Evolutionary conservation across 1,139 yeast genomes (phyloP).

Genomic region (Yamadazyma blattariae): DNA sequence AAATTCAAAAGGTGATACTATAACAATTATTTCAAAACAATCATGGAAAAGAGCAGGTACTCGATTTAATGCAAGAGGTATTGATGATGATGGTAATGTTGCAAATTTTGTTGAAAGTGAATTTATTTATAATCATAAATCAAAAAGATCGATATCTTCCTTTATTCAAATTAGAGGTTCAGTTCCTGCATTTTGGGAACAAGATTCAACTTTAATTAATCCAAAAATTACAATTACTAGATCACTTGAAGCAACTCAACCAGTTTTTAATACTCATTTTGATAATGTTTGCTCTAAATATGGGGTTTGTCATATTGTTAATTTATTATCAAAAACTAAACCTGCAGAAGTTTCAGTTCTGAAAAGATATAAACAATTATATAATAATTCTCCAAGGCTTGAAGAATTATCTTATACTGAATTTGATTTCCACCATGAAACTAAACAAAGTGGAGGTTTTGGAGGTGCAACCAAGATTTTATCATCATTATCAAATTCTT

Average conservation of each 20-base stretch:
- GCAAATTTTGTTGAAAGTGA: conserved; percentile 98
- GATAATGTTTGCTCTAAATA: conserved; percentile 65
- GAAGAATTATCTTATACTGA: conserved; percentile 65
- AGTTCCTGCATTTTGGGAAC: conserved; percentile 98
- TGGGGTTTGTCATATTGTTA: conserved; percentile 84
- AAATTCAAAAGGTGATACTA: conserved; percentile 49
- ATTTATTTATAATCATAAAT: conserved; percentile 56
- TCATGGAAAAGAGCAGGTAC: conserved; percentile 98
- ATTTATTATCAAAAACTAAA: conserved; percentile 71
- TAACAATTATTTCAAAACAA: conserved; percentile 87
- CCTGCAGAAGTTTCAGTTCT: conserved; percentile 75
- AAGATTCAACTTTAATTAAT: conserved; percentile 78
- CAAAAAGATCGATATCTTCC: conserved; percentile 54
- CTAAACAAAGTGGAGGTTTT: conserved; percentile 78
- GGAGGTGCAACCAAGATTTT: conserved; percentile 75
- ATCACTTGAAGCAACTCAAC: conserved; percentile 88
- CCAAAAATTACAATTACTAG: conserved; percentile 88
- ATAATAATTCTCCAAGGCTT: conserved; percentile 35
- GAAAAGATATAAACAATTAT: conserved; percentile 61
- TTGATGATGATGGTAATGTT: conserved; percentile 92
- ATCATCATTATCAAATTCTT: conserved; percentile 59
- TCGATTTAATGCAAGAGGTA: conserved; percentile 88
- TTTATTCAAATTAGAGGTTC: conserved; percentile 91
- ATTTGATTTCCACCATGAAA: conserved; percentile 93
- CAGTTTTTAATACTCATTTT: conserved; percentile 83